Base-by-base conservation (phyloP, 345 rosid species). In the Punica granatum region DNA sequence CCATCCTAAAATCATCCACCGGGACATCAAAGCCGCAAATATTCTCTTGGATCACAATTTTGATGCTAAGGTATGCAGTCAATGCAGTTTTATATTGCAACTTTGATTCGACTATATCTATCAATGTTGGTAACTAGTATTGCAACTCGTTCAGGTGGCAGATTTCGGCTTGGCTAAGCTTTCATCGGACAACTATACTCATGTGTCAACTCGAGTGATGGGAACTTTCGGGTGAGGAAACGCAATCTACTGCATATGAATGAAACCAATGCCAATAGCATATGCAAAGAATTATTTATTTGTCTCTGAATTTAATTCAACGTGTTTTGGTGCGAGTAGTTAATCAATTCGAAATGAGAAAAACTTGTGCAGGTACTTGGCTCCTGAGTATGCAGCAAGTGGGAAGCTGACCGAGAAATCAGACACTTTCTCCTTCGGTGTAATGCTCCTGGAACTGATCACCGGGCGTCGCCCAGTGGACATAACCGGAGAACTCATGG, bases 101-200 rank as follows among this genome's bases (percentile, higher is more conserved):
- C 19, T 16, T 44, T 26, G 0, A 18, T 26, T 26, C 28, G 0
- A 14, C 21, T 4, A 10, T n/a, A 18, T 18, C 33, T 5, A 10
- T 28, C 36, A 15, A 14, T 7, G 23, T 13, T 19, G 21, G 44
- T 3, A 48, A 39, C 60, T 42, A 5, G 4, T 28, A 14, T 23
- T 13, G 12, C 2, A 33, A n/a, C 51, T 66, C 1, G 58, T 44
- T 46, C 79, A 90, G 97, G 96, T 90, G 76, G 84, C 97, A 19
- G 98, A 90, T 82, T 93, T 93, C 64, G 96, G 98, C 41, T 75
- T 93, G 76, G 98, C 98, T n/a, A 93, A 86, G 79, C 81, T 90
- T 35, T 60, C 83, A 63, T 76, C 89, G 13, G 96, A 90, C 73
- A 80, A 73, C 73, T 25, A 80, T 39, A 86, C 98, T 60, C 97